phyloP scores from a whole-genome alignment of 306 rosid species.

The Rosa chinensis region DNA sequence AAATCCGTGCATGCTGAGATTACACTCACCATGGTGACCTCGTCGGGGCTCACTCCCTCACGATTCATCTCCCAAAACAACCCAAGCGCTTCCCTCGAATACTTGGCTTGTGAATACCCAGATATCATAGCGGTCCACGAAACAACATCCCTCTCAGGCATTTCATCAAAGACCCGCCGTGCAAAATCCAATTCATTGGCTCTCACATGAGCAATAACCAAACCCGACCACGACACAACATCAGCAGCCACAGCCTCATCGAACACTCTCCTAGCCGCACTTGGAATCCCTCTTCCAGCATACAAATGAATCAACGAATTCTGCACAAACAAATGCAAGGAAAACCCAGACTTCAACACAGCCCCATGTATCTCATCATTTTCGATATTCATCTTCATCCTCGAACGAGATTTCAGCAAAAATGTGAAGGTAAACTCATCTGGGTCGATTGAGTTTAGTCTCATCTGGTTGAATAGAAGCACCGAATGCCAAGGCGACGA shows the following conservation, averaged over 20 bases:
- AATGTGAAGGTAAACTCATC: conserved; percentile 58
- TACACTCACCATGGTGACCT: conserved; percentile 60
- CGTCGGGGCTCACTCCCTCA: conserved; percentile 47
- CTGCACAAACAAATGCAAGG: conserved; percentile 42
- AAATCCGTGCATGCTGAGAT: conserved; percentile 50
- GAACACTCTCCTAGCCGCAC: conserved; percentile 43
- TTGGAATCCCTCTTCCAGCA: conserved; percentile 39
- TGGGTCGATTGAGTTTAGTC: conserved; percentile 32
- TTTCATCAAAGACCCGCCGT: conserved; percentile 43
- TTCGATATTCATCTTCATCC: conserved; percentile 18
- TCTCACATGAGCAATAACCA: conserved; percentile 52
- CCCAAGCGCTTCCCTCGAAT: conserved; percentile 45
- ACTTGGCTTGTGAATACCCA: conserved; percentile 42
- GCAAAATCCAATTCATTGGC: conserved; percentile 51
- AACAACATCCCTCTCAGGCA: conserved; percentile 69
- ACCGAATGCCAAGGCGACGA: conserved; percentile 37
- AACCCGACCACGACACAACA: conserved; percentile 64
- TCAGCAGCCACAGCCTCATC: conserved; percentile 46
- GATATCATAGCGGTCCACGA: conserved; percentile 60
- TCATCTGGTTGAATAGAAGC: conserved; percentile 50
- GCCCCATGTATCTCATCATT: conserved; percentile 46
- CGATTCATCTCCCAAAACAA: conserved; percentile 54
- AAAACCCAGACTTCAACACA: conserved; percentile 52
- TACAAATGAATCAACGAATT: conserved; percentile 56
- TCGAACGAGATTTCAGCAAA: conserved; percentile 51